phyloP scores from a whole-genome alignment of 2,329 filamentous ascomycete species.

The Lasiodiplodia gonubiensis region DNA sequence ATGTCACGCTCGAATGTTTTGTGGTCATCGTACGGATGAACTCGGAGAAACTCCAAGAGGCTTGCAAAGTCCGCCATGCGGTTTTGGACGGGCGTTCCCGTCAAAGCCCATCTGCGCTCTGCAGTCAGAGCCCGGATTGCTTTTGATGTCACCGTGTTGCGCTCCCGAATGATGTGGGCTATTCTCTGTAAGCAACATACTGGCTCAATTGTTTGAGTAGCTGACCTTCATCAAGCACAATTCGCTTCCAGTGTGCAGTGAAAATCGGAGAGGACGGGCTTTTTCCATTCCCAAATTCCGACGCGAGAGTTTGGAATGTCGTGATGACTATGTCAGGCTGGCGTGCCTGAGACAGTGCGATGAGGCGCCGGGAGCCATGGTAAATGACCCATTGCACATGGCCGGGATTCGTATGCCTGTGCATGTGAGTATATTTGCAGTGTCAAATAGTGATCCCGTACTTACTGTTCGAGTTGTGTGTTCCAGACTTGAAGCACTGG shows the following conservation, averaged over 20 bases:
- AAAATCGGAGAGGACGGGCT: background rate
- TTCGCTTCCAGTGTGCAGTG: background rate
- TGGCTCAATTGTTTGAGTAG: too few relatives aligned
- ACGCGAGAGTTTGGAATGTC: background rate
- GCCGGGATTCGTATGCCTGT: background rate
- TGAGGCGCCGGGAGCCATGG: background rate
- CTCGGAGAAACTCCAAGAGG: slow-evolving; percentile 53
- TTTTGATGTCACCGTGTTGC: slow-evolving; percentile 42
- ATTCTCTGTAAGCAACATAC: background rate
- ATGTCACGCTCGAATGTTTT: background rate
- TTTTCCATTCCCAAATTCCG: background rate
- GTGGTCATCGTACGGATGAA: slow-evolving; percentile 45
- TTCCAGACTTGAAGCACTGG: background rate
- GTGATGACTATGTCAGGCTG: background rate
- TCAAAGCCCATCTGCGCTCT: slow-evolving; percentile 53
- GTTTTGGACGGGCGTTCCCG: slow-evolving; percentile 59
- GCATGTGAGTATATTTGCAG: background rate
- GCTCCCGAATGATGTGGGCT: slow-evolving; percentile 53
- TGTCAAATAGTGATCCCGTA: background rate
- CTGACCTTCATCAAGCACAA: slow-evolving; percentile 4
- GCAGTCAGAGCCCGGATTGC: slow-evolving; percentile 49
- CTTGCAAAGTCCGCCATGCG: slow-evolving; percentile 50
- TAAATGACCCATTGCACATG: background rate
- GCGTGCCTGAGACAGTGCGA: background rate
- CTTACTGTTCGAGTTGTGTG: background rate